A percentile compares a stretch with the other conserved stretches of the same genome.
phyloP scores from a whole-genome alignment of 768 basidiomycete genomes.

The Galerina marginata region DNA sequence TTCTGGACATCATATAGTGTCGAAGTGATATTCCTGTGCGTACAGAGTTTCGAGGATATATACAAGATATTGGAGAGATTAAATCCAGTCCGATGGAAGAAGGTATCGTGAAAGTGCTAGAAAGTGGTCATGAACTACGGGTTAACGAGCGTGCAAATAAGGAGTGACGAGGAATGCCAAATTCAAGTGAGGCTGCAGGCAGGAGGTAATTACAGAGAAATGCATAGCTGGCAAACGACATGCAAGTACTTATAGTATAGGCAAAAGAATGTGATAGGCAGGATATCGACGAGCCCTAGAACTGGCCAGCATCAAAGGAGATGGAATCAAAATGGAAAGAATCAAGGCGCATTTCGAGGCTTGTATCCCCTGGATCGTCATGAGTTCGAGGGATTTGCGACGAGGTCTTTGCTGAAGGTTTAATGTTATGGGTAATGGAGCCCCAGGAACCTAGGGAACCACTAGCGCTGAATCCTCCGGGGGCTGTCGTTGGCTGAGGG shows the following conservation, averaged over 20 bases:
- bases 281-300: slow-evolving; percentile 27
- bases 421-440: slow-evolving; percentile 8
- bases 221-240: neutral
- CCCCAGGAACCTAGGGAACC: neutral
- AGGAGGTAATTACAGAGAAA: neutral
- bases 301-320: slow-evolving; percentile 68
- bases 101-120: slow-evolving; percentile 17
- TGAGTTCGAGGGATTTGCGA: neutral
- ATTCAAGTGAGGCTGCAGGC: neutral
- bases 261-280: neutral
- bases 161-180: too few relatives aligned
- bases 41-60: neutral
- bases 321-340: slow-evolving; percentile 76
- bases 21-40: neutral
- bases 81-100: neutral
- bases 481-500: too few relatives aligned
- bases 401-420: neutral
- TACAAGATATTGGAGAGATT: too few relatives aligned
- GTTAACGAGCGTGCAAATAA: slow-evolving; percentile 8
- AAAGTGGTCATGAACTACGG: slow-evolving; percentile 4
- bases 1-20: too few relatives aligned
- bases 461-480: too few relatives aligned
- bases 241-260: neutral
- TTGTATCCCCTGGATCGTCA: slow-evolving; percentile 41
- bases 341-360: slow-evolving; percentile 71